Conservation (phyloP, 352 stramenopile genomes). For the Pythium graminicola region DNA sequence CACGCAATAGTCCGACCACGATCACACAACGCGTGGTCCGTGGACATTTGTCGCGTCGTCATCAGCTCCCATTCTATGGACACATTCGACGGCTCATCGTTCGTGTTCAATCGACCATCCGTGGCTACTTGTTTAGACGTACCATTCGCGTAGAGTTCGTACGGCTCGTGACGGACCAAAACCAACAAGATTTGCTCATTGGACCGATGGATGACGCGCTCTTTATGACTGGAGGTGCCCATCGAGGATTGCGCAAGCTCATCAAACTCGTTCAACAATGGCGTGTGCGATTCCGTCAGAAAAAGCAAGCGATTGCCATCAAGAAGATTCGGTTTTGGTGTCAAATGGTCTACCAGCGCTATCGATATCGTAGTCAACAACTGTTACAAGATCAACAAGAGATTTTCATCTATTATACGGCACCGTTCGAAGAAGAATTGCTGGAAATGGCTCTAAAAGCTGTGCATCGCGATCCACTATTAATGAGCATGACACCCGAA, state of each 20-base stretch:
- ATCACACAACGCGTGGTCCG: slow-evolving; percentile 35
- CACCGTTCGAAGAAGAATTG: slow-evolving; percentile 43
- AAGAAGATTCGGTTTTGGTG: slow-evolving; percentile 79
- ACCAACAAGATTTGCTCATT: slow-evolving; percentile 43
- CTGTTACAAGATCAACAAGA: slow-evolving; percentile 51
- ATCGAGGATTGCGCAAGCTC: slow-evolving; percentile 45
- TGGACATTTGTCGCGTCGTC: slow-evolving; percentile 43
- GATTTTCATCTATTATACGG: slow-evolving; percentile 72
- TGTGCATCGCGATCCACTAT: slow-evolving; percentile 51
- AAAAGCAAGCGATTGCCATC: slow-evolving; percentile 58
- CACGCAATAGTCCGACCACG: slow-evolving; percentile 39
- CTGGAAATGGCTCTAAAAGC: slow-evolving; percentile 45
- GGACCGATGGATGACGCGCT: slow-evolving; percentile 26
- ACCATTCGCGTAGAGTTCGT: slow-evolving; percentile 41
- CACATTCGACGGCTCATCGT: slow-evolving; percentile 43
- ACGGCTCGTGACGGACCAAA: slow-evolving; percentile 37
- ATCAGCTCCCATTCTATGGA: slow-evolving; percentile 33
- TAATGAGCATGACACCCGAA: slow-evolving; percentile 41
- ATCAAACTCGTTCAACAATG: slow-evolving; percentile 46
- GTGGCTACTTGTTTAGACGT: slow-evolving; percentile 55
- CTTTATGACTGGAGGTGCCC: slow-evolving; percentile 28
- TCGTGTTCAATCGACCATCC: slow-evolving; percentile 45
- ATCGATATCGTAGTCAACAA: slow-evolving; percentile 44
- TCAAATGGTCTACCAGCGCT: slow-evolving; percentile 63
- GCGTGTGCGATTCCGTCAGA: slow-evolving; percentile 39